phyloP scores from a whole-genome alignment of 208 protist genomes.

The Crithidia fasciculata region DNA sequence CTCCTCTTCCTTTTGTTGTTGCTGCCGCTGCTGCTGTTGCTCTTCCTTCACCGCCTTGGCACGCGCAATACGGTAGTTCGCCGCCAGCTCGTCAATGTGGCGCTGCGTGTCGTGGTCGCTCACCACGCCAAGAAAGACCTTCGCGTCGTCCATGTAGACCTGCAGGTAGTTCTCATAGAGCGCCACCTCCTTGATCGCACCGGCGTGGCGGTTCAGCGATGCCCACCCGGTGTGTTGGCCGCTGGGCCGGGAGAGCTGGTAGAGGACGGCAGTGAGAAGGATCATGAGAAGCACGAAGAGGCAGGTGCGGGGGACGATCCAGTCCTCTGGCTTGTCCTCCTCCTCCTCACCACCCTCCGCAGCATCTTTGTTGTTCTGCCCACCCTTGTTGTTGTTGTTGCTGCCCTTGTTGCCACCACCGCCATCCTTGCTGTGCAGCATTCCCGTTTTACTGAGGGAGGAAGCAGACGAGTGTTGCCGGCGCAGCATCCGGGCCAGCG shows the following conservation, averaged over 20 bases:
- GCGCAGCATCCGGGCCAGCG: constrained; percentile 6
- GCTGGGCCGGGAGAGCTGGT: constrained; percentile 43
- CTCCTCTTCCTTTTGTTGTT: constrained; percentile 15
- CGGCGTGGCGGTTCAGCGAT: constrained; percentile 48
- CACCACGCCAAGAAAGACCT: constrained; percentile 59
- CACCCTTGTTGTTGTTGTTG: constrained; percentile 5
- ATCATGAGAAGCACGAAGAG: constrained; percentile 70
- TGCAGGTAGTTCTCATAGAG: constrained; percentile 70
- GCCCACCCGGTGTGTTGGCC: constrained; percentile 58
- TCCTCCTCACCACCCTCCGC: constrained; percentile 27
- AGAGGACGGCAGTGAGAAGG: constrained; percentile 51
- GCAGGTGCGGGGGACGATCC: constrained; percentile 56
- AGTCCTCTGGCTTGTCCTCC: constrained; percentile 51
- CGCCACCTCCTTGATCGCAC: constrained; percentile 40
- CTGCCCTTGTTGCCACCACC: constrained; percentile 8
- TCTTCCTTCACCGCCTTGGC: constrained; percentile 17
- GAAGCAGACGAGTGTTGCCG: neutral
- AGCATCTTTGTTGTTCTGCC: constrained; percentile 11
- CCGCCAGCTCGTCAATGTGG: constrained; percentile 47
- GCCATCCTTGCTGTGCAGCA: constrained; percentile 10
- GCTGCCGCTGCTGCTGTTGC: constrained; percentile 34
- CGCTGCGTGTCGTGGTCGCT: constrained; percentile 70
- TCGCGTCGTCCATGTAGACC: constrained; percentile 58
- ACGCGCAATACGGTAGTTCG: constrained; percentile 35
- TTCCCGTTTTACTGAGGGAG: neutral